Evolutionary conservation across 2,329 filamentous ascomycete genomes (phyloP).

Genomic region (Calcarisporium arbuscula): DNA sequence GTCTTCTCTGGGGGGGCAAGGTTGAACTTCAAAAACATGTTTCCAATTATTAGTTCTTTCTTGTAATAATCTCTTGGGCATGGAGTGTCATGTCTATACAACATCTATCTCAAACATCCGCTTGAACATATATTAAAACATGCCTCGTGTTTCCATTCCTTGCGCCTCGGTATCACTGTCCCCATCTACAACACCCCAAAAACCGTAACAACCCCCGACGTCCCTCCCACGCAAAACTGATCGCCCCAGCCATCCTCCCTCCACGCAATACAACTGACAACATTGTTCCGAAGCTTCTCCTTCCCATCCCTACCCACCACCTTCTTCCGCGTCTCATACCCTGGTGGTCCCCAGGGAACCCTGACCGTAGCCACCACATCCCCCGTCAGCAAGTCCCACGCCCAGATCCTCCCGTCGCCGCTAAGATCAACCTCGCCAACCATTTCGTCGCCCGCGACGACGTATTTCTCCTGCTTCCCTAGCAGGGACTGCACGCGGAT

Average conservation of each 20-base stretch:
- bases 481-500: slow-evolving; percentile 71
- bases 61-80: too few relatives aligned
- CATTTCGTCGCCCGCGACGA: slow-evolving; percentile 74
- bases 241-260: slow-evolving; percentile 55
- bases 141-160: slow-evolving; percentile 11
- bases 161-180: too few relatives aligned
- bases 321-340: slow-evolving; percentile 41
- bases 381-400: slow-evolving; percentile 80
- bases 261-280: slow-evolving; percentile 58
- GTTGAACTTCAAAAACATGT: too few relatives aligned
- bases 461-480: slow-evolving; percentile 69
- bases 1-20: too few relatives aligned
- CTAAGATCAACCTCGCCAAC: slow-evolving; percentile 16
- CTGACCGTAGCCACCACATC: slow-evolving; percentile 56
- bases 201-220: slow-evolving; percentile 58
- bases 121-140: too few relatives aligned
- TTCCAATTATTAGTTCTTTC: too few relatives aligned
- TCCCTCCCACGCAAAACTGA: slow-evolving; percentile 60
- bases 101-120: too few relatives aligned
- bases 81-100: too few relatives aligned
- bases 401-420: slow-evolving; percentile 59
- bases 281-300: slow-evolving; percentile 52
- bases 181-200: slow-evolving; percentile 36
- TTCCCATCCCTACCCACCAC: slow-evolving; percentile 54
- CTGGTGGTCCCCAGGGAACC: slow-evolving; percentile 50